A percentile compares a stretch with the other conserved stretches of the same genome.
These are phyloP conservation scores for Paramecium octaurelia DNA, from an alignment of 73 alveolate genomes.

Conservation along the genomic window DNA sequence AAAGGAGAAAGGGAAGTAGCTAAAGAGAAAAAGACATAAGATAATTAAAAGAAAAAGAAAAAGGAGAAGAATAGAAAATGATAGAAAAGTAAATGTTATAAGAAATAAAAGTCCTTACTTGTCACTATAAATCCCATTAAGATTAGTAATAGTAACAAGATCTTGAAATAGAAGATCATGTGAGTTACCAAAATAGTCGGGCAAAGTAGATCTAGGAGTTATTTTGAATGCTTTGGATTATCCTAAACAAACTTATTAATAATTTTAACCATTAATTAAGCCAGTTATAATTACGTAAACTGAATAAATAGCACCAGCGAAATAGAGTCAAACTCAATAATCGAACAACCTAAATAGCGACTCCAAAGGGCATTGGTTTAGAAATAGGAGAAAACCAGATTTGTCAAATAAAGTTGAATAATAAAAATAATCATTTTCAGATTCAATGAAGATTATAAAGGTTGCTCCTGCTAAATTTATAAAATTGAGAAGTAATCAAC, in stretches of 20 bases:
- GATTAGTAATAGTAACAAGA: not conserved
- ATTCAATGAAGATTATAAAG: not conserved
- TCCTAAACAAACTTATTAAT: not conserved
- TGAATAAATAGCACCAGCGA: not conserved
- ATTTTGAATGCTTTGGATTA: not conserved
- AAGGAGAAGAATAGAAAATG: not conserved
- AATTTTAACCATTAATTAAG: not conserved
- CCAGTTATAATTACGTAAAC: not conserved
- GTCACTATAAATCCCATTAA: not conserved
- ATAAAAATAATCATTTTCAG: not conserved
- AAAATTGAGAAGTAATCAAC: not conserved
- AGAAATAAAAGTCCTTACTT: not conserved
- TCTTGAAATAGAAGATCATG: not conserved
- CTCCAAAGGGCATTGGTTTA: not conserved
- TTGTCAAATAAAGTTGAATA: not conserved
- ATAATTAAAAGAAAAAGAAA: not conserved
- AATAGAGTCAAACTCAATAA: not conserved
- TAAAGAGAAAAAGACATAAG: not conserved
- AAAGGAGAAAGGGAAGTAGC: not conserved
- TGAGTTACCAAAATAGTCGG: not conserved
- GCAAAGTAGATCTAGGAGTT: not conserved
- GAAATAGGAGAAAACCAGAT: not conserved
- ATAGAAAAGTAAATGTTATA: not conserved
- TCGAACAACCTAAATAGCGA: not conserved
- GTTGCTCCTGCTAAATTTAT: not conserved